phyloP scores from a whole-genome alignment of 2,329 filamentous ascomycete species.

The Helicocarpus griseus region DNA sequence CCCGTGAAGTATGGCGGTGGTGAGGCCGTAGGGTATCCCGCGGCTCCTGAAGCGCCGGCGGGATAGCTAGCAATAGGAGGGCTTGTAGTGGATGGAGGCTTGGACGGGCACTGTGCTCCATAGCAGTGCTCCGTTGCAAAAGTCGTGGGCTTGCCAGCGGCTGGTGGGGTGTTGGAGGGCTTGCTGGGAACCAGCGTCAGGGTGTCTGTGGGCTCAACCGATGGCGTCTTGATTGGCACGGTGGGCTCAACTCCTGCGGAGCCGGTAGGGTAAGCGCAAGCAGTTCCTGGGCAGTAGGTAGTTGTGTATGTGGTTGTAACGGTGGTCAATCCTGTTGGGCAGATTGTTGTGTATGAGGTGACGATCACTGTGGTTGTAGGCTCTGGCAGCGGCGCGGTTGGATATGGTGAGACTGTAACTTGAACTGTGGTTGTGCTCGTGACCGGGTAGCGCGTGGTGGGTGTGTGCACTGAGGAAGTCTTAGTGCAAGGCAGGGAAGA shows the following conservation, averaged over 20 bases:
- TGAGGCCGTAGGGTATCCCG: neutral
- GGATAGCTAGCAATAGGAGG: neutral
- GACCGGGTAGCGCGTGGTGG: neutral
- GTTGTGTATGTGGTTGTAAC: constrained; percentile 31
- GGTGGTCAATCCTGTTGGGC: constrained; percentile 34
- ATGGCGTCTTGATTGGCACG: constrained; percentile 12
- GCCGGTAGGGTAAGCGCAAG: constrained; percentile 15
- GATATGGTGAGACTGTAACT: neutral
- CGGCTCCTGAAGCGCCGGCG: neutral
- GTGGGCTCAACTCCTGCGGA: constrained; percentile 31
- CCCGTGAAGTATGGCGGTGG: neutral
- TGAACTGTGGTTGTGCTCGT: neutral
- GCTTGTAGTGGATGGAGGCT: neutral
- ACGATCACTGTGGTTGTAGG: constrained; percentile 29
- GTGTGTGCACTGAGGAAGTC: neutral
- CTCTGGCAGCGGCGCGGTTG: constrained; percentile 5
- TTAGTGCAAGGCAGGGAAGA: neutral
- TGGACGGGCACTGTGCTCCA: neutral
- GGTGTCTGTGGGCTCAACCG: neutral
- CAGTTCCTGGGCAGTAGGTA: constrained; percentile 26
- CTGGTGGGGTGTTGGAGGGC: neutral
- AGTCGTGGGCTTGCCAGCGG: neutral
- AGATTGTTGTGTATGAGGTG: constrained; percentile 34
- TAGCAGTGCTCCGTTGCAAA: neutral
- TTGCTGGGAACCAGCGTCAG: neutral